phyloP scores from a whole-genome alignment of 208 protist species.

The Trypanosomatidae sp. region DNA sequence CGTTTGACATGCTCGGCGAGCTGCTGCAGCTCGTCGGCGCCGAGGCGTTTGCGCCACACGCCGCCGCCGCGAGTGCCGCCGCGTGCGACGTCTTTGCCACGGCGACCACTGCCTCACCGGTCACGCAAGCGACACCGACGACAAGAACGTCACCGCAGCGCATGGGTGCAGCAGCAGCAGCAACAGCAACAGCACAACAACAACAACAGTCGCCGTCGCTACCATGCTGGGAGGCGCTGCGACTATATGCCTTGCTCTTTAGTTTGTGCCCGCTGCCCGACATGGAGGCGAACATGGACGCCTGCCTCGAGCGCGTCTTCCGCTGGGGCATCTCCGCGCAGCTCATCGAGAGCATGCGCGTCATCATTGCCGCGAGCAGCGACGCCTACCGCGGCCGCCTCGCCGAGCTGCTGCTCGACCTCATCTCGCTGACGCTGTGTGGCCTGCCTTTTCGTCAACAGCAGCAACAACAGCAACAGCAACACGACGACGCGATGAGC shows the following conservation, averaged over 20 bases:
- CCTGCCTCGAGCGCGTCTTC: conserved; percentile 67
- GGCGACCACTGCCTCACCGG: conserved; percentile 13
- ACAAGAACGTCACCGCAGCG: too few species aligned
- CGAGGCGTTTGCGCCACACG: conserved; percentile 37
- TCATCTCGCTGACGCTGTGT: conserved; percentile 84
- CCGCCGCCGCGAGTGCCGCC: conserved; percentile 38
- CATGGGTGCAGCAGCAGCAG: too few species aligned
- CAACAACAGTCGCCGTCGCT: too few species aligned
- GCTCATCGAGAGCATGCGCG: conserved; percentile 69
- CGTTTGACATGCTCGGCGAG: conserved; percentile 71
- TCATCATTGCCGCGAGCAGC: conserved; percentile 54
- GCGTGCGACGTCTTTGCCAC: conserved; percentile 33
- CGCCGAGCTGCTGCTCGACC: conserved; percentile 71
- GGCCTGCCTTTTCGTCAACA: conserved; percentile 75
- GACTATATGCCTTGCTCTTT: conserved; percentile 25
- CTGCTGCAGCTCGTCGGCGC: conserved; percentile 60
- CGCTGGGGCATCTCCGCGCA: conserved; percentile 71
- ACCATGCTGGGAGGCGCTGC: conserved; percentile 75
- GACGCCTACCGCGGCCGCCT: conserved; percentile 43
- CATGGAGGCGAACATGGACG: conserved; percentile 61
- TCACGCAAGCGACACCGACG: too few species aligned
- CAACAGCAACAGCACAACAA: too few species aligned
- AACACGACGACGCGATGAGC: too few species aligned
- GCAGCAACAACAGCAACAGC: background rate
- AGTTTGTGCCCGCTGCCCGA: conserved; percentile 31